A percentile compares a stretch with the other conserved stretches of the same genome.
Evolutionary conservation across 2,329 filamentous ascomycete genomes (phyloP).

Genomic region (Aureobasidium sp.): DNA sequence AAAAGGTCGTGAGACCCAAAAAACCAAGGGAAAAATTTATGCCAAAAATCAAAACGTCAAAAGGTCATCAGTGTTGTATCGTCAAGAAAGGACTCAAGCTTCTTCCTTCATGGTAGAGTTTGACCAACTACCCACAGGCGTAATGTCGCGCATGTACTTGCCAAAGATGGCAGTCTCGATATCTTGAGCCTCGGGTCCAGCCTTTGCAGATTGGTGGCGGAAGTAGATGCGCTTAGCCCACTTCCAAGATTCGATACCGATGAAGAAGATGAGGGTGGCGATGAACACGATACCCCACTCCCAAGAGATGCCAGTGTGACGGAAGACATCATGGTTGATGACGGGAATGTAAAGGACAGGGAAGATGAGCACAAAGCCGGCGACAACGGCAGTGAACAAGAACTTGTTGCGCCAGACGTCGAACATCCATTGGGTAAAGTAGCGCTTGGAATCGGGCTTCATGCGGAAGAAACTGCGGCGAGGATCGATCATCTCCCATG

Average conservation of each 20-base stretch:
- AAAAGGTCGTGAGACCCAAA: not conserved
- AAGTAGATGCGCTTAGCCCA: conserved; percentile 56
- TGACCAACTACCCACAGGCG: conserved; percentile 1
- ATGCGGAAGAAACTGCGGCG: conserved; percentile 69
- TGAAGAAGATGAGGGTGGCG: conserved; percentile 54
- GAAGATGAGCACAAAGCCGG: conserved; percentile 41
- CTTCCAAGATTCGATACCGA: conserved; percentile 60
- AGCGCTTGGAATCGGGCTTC: conserved; percentile 54
- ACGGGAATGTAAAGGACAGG: conserved; percentile 57
- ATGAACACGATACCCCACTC: conserved; percentile 65
- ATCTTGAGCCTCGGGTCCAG: conserved; percentile 13
- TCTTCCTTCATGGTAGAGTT: not conserved
- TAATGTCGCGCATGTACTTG: conserved; percentile 15
- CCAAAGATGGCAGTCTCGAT: conserved; percentile 20
- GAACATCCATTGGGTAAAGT: conserved; percentile 59
- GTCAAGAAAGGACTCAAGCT: too few relatives aligned
- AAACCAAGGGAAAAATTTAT: not conserved
- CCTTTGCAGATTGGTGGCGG: conserved; percentile 26
- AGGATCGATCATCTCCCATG: conserved; percentile 71
- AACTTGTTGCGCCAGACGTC: conserved; percentile 69
- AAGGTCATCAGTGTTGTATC: not conserved
- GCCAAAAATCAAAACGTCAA: not conserved
- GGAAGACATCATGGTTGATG: conserved; percentile 58
- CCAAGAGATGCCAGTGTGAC: conserved; percentile 59
- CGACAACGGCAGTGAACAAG: conserved; percentile 40